Evolutionary conservation across 345 rosid genomes (phyloP).

Genomic region (Syzygium aqueum): DNA sequence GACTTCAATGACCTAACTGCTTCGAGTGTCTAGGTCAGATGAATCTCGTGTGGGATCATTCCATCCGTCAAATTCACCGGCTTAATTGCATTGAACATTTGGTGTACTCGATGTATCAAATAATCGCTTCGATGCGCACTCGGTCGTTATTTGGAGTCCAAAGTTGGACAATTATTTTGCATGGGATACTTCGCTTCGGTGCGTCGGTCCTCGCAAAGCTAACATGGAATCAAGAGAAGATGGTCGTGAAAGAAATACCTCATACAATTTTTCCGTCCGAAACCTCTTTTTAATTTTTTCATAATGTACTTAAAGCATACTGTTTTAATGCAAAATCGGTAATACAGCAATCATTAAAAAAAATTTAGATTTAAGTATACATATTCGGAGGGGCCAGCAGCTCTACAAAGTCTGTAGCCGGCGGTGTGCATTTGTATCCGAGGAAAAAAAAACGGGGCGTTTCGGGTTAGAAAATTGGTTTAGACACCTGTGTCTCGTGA

Average conservation of each 20-base stretch:
- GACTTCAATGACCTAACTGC: too few species aligned
- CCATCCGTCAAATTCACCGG: not conserved
- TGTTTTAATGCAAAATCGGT: not conserved
- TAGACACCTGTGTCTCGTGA: not conserved
- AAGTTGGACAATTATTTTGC: accelerated
- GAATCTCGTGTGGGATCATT: not conserved
- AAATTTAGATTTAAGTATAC: too few species aligned
- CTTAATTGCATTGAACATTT: not conserved
- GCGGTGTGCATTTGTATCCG: too few species aligned
- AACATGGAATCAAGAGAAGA: not conserved
- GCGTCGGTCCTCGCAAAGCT: too few species aligned
- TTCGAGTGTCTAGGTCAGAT: accelerated
- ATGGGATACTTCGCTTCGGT: not conserved
- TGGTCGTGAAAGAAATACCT: accelerated
- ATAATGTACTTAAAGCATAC: not conserved
- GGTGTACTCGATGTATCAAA: not conserved
- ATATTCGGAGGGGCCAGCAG: accelerated
- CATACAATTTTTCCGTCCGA: accelerated
- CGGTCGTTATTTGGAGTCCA: not conserved
- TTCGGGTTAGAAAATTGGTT: not conserved
- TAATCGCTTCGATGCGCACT: accelerated
- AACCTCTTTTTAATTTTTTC: too few species aligned
- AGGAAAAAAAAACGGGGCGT: too few species aligned
- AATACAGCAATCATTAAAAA: accelerated
- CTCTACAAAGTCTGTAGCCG: accelerated